Evolutionary conservation across 768 basidiomycete species (phyloP), one percentile per base, ranked within the genome.

Genomic region (Termitomyces sp.): DNA sequence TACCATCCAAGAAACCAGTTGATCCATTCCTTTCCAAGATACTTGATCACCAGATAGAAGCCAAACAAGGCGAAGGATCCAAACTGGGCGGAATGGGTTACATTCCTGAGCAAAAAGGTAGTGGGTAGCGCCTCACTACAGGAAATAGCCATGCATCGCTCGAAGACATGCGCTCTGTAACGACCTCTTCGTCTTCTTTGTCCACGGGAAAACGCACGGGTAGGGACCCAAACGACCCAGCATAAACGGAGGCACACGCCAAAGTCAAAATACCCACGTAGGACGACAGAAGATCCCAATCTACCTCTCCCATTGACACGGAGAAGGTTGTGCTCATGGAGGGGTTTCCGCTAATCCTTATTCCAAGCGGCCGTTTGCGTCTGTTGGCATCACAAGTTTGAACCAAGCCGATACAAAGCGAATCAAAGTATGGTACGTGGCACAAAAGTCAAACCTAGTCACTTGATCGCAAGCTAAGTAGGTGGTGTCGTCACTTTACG

Each of bases 1-100:
- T 89, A 92, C 83, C 81, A 85, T 5, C 80, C 86, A 23, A 96
- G 73, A 5, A 94, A 62, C 78, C 80, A 81, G 70, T 95, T 95
- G 55, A 96, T 83, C 86, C 90, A 91, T 56, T 84, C 83, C 62
- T 80, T 83, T 33, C 91, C 91, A 52, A 89, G 71, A 67, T 86
- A 92, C 64, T 83, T 87, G 55, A 96, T 77, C 28, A 89, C 68
- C 54, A 80, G 59, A 64, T 88, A 94, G 59, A 94, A 67, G 5
- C 85, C 81, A 60, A 90, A 73, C 31, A 96, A 74, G 33, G 78
- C 79, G 6, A 75, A 75, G 1, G 90, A 91, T 5, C 89, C 92
- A 57, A 87, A 71, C 87, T 90, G 60, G 44, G 46, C 45, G 17
- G 45, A 35, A 54, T 58, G 49, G 50, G 47, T 23, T 30, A 49